A percentile compares a stretch with the other conserved stretches of the same genome.
phyloP scores from a whole-genome alignment of 1,284 basidiomycete genomes.

The Leccinum griseonigrum region DNA sequence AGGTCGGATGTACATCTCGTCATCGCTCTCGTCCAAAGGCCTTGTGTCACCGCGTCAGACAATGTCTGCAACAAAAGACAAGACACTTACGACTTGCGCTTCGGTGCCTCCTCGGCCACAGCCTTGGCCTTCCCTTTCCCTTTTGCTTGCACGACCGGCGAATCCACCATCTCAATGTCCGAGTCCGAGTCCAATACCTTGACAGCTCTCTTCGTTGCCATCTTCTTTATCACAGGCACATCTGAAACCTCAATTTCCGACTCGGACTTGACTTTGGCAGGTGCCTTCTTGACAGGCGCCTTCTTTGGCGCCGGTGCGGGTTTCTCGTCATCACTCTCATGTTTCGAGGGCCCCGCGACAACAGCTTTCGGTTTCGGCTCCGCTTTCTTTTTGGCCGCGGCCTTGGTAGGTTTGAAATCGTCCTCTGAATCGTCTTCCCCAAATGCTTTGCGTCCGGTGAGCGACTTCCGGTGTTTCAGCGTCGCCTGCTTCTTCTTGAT shows the following conservation, averaged over 20 bases:
- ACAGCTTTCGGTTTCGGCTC: constrained; percentile 34
- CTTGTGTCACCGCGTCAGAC: constrained; percentile 25
- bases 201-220: constrained; percentile 20
- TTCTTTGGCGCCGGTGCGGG: constrained; percentile 31
- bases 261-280: constrained; percentile 33
- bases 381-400: constrained; percentile 45
- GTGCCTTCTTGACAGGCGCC: constrained; percentile 28
- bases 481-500: constrained; percentile 77
- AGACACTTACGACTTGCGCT: constrained; percentile 54
- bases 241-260: constrained; percentile 36
- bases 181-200: constrained; percentile 38
- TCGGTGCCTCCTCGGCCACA: constrained; percentile 34
- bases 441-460: constrained; percentile 48
- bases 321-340: constrained; percentile 33
- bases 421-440: constrained; percentile 62
- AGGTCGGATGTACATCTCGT: constrained; percentile 42
- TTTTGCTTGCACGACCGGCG: constrained; percentile 23
- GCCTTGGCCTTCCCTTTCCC: constrained; percentile 38
- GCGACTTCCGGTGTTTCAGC: constrained; percentile 68
- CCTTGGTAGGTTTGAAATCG: constrained; percentile 75
- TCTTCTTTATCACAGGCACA: constrained; percentile 20
- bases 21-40: constrained; percentile 37
- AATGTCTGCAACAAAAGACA: background rate
- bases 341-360: constrained; percentile 33
- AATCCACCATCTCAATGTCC: constrained; percentile 37